phyloP scores from a whole-genome alignment of 2,329 filamentous ascomycete species.

The Verticillium klebahnii region DNA sequence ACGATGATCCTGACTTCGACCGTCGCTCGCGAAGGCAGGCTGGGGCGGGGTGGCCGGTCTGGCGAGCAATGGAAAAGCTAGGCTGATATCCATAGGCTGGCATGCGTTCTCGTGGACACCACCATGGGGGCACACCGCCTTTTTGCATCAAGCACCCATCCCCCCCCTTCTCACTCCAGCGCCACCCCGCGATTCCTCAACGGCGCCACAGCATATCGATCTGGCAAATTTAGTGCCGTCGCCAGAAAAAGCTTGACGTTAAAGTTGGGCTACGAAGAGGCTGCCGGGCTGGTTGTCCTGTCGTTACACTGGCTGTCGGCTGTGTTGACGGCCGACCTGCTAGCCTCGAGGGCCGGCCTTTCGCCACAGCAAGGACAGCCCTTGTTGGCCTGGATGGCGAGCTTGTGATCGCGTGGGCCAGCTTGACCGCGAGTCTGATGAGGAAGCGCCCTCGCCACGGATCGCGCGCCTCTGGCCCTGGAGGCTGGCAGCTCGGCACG shows the following conservation, averaged over 20 bases:
- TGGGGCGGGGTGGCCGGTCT: not conserved
- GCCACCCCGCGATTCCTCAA: slow-evolving; percentile 4
- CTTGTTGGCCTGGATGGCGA: not conserved
- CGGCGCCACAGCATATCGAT: not conserved
- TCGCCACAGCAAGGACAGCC: not conserved
- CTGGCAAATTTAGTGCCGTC: not conserved
- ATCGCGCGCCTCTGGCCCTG: not conserved
- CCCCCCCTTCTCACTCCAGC: not conserved
- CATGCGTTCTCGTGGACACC: slow-evolving; percentile 9
- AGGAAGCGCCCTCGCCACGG: not conserved
- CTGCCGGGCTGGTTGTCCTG: not conserved
- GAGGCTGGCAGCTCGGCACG: not conserved
- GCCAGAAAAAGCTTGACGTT: not conserved
- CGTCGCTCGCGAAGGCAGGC: not conserved
- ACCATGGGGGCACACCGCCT: slow-evolving; percentile 14
- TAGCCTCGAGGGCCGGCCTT: not conserved
- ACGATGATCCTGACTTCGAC: not conserved
- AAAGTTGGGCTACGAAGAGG: not conserved
- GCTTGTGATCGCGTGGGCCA: not conserved
- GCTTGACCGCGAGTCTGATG: not conserved
- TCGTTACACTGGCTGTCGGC: not conserved
- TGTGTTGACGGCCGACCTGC: not conserved
- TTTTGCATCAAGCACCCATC: slow-evolving; percentile 12
- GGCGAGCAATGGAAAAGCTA: slow-evolving; percentile 1
- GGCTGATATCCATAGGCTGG: slow-evolving; percentile 6